phyloP scores from a whole-genome alignment of 2,329 filamentous ascomycete genomes.

The Tolypocladium nubicola region DNA sequence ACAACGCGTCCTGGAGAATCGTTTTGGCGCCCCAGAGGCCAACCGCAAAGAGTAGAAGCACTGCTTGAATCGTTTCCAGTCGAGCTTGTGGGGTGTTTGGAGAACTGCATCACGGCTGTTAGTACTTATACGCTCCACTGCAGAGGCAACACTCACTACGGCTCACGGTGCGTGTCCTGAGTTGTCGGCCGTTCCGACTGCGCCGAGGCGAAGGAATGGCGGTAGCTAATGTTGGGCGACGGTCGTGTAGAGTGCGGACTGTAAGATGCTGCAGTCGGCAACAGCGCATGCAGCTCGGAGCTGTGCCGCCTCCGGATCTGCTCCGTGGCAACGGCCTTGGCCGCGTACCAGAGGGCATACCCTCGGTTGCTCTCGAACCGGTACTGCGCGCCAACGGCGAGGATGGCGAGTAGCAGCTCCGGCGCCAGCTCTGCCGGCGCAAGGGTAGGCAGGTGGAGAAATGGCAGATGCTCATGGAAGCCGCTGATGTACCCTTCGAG shows the following conservation, averaged over 20 bases:
- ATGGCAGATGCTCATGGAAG: slow-evolving; percentile 47
- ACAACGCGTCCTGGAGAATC: slow-evolving; percentile 48
- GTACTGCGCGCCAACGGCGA: slow-evolving; percentile 58
- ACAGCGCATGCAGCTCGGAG: slow-evolving; percentile 43
- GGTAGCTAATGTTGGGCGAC: slow-evolving; percentile 45
- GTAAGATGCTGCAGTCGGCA: slow-evolving; percentile 47
- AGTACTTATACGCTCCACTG: background rate
- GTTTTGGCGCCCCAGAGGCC: slow-evolving; percentile 52
- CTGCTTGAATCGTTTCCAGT: slow-evolving; percentile 54
- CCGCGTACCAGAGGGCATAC: slow-evolving; percentile 51
- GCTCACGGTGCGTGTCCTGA: slow-evolving; percentile 48
- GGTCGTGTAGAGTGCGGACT: slow-evolving; percentile 50
- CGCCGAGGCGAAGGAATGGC: slow-evolving; percentile 48
- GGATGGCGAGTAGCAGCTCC: slow-evolving; percentile 56
- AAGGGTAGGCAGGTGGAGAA: slow-evolving; percentile 59
- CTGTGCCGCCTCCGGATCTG: slow-evolving; percentile 48
- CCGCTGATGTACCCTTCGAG: slow-evolving; percentile 60
- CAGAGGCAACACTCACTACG: slow-evolving; percentile 36
- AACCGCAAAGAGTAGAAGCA: slow-evolving; percentile 49
- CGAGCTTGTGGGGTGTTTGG: slow-evolving; percentile 48
- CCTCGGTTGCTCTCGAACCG: slow-evolving; percentile 49
- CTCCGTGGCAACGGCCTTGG: slow-evolving; percentile 46
- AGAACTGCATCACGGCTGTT: slow-evolving; percentile 26
- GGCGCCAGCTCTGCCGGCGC: slow-evolving; percentile 53
- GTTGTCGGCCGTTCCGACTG: slow-evolving; percentile 46